Conservation (phyloP, 306 rosid genomes). For the Castanea sativa region DNA sequence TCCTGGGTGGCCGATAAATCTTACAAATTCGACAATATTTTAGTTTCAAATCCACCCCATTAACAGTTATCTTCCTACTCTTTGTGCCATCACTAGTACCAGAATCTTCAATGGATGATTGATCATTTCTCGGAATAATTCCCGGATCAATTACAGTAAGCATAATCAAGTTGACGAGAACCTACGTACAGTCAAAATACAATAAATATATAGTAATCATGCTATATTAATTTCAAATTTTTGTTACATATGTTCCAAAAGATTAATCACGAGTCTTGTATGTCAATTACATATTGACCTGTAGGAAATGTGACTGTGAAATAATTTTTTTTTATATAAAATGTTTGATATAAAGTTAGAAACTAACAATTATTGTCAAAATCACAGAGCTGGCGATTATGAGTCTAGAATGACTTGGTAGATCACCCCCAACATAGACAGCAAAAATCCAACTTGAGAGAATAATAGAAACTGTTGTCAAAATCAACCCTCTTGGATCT, state of each 20-base stretch:
- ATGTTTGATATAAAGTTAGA: background rate
- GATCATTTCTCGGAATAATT: slow-evolving; percentile 31
- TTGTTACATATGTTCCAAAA: too few species aligned
- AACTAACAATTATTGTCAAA: slow-evolving; percentile 24
- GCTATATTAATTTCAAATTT: background rate
- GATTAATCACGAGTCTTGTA: too few species aligned
- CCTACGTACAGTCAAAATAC: slow-evolving; percentile 28
- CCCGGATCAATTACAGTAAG: slow-evolving; percentile 35
- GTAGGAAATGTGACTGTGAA: too few species aligned
- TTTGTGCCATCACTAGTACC: background rate
- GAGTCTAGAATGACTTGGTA: slow-evolving; percentile 23
- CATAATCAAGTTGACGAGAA: slow-evolving; percentile 26
- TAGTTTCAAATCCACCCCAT: slow-evolving; percentile 31
- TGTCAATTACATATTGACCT: too few species aligned
- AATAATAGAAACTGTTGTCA: slow-evolving; percentile 28
- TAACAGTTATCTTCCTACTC: slow-evolving; percentile 14
- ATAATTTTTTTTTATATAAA: too few species aligned
- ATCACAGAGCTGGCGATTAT: slow-evolving; percentile 16
- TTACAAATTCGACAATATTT: slow-evolving; percentile 35
- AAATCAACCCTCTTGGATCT: slow-evolving; percentile 33
- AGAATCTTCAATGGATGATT: slow-evolving; percentile 11
- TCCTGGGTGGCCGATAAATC: slow-evolving; percentile 36
- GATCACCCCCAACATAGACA: slow-evolving; percentile 23
- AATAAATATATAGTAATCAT: background rate
- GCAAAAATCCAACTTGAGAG: slow-evolving; percentile 38